Conservation (phyloP, 352 stramenopile genomes). For the Phytophthora kernoviae region DNA sequence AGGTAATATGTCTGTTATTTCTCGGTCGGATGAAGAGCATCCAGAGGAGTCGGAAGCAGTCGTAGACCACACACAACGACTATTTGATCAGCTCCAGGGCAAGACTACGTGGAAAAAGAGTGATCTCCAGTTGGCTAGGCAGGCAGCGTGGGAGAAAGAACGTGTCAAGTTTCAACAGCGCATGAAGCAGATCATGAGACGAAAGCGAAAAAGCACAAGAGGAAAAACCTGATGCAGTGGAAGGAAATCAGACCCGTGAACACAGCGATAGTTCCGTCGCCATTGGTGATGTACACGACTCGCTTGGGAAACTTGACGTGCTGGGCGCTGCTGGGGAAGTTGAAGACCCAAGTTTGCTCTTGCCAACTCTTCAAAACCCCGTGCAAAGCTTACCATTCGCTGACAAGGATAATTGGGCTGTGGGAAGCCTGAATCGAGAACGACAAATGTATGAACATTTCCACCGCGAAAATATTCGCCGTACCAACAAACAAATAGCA, state of each 20-base stretch:
- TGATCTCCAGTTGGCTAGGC: constrained; percentile 66
- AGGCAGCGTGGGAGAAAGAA: constrained; percentile 70
- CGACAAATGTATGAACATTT: constrained; percentile 79
- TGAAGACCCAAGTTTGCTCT: constrained; percentile 23
- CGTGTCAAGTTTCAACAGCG: constrained; percentile 68
- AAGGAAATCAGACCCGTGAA: constrained; percentile 23
- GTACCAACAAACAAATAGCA: constrained; percentile 50
- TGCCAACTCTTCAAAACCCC: constrained; percentile 48
- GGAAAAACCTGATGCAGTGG: background rate
- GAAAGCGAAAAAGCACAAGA: constrained; percentile 25
- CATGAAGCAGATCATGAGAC: constrained; percentile 75
- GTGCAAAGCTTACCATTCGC: constrained; percentile 58
- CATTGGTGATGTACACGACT: constrained; percentile 27
- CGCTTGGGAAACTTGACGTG: constrained; percentile 26
- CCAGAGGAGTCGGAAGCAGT: constrained; percentile 11
- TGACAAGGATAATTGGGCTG: constrained; percentile 84
- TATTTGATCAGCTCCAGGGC: constrained; percentile 78
- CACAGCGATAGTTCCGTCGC: background rate
- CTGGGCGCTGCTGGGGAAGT: constrained; percentile 15
- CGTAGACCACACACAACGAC: constrained; percentile 29
- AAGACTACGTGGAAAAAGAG: constrained; percentile 78
- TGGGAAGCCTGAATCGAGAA: constrained; percentile 76
- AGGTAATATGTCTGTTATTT: background rate
- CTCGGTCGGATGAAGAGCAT: constrained; percentile 8
- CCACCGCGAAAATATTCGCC: constrained; percentile 67